Evolutionary conservation across 106 monocot species (phyloP).

Genomic region (Iris macrosiphon): DNA sequence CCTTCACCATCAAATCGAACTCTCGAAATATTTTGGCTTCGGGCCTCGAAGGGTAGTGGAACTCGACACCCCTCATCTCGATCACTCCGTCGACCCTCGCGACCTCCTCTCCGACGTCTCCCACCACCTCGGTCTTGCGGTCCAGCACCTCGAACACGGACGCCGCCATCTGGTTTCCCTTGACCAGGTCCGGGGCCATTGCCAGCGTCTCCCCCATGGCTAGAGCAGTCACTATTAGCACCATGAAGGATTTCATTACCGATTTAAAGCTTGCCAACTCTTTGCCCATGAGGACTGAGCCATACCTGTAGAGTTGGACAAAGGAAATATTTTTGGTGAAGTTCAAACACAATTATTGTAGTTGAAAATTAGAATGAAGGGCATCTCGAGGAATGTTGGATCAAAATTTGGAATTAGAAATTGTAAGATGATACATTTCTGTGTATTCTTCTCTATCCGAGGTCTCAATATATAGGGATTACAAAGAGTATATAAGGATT

Average conservation of each 20-base stretch:
- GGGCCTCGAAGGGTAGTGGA: constrained; percentile 61
- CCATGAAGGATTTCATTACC: constrained; percentile 98
- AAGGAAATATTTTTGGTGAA: not conserved
- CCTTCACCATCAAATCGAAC: constrained; percentile 46
- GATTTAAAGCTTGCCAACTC: constrained; percentile 87
- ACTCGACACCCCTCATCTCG: constrained; percentile 55
- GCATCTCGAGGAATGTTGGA: not conserved
- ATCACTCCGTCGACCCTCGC: constrained; percentile 41
- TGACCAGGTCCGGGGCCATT: constrained; percentile 61
- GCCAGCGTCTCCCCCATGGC: constrained; percentile 93
- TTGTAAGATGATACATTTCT: not conserved
- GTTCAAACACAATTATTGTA: no score
- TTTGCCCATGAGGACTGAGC: constrained; percentile 84
- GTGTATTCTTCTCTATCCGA: no score
- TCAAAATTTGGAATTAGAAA: not conserved
- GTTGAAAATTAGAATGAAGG: no score
- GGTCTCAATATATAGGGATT: no score
- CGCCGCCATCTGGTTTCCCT: constrained; percentile 71
- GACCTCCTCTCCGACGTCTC: constrained; percentile 52
- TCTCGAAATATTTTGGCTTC: constrained; percentile 46
- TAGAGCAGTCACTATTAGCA: constrained; percentile 85
- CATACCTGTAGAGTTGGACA: constrained; percentile 55
- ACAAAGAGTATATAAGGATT: no score
- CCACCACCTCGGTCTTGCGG: constrained; percentile 43
- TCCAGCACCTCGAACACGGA: constrained; percentile 75